A percentile compares a stretch with the other conserved stretches of the same genome.
Evolutionary conservation across 306 rosid genomes (phyloP).

Genomic region (Corylus americana): DNA sequence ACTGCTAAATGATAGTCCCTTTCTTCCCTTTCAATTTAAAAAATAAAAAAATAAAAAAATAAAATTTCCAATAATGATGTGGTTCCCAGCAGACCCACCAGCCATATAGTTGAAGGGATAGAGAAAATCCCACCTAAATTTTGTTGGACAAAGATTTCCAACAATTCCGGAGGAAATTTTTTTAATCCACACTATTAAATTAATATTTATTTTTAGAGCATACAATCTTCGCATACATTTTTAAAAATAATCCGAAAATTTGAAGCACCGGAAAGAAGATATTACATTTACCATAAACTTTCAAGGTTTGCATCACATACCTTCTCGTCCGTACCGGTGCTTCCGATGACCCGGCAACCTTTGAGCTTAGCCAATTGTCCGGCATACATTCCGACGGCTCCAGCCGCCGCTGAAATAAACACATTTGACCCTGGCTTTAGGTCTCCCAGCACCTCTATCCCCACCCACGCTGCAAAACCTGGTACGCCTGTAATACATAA

Average conservation of each 20-base stretch:
- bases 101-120: too few species aligned
- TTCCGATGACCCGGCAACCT: conserved; percentile 61
- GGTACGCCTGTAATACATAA: conserved; percentile 39
- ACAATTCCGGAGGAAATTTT: too few species aligned
- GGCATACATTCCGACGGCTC: conserved; percentile 62
- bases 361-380: conserved; percentile 62
- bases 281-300: not conserved
- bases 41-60: too few species aligned
- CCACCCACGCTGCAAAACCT: conserved; percentile 72
- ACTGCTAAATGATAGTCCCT: too few species aligned
- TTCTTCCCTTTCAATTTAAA: too few species aligned
- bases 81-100: not conserved
- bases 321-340: conserved; percentile 57
- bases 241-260: too few species aligned
- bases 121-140: too few species aligned
- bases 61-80: too few species aligned
- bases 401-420: conserved; percentile 62
- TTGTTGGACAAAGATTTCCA: not conserved
- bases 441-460: conserved; percentile 50
- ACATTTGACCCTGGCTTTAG: conserved; percentile 49
- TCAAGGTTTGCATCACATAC: conserved; percentile 10
- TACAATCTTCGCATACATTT: too few species aligned
- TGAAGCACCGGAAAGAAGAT: too few species aligned
- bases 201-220: too few species aligned
- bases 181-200: too few species aligned